Evolutionary conservation across 768 basidiomycete species (phyloP).

Genomic region (Pulveroboletus frians): DNA sequence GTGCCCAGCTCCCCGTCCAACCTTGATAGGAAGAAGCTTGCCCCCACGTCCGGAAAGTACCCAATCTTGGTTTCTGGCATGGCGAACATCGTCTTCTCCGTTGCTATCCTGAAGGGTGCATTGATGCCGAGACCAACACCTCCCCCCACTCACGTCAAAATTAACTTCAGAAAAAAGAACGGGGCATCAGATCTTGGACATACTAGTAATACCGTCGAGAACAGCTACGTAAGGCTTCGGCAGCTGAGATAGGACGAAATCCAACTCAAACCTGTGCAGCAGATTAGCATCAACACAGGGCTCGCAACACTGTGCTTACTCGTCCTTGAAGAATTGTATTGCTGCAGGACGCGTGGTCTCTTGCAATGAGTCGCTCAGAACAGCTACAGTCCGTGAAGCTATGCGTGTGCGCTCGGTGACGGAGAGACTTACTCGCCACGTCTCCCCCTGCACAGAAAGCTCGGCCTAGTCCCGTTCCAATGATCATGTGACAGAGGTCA

Average conservation of each 20-base stretch:
- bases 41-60: conserved; percentile 90
- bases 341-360: conserved; percentile 54
- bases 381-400: conserved; percentile 37
- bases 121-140: conserved; percentile 84
- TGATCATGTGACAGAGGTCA: conserved; percentile 64
- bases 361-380: conserved; percentile 47
- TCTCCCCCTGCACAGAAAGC: conserved; percentile 97
- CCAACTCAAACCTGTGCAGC: conserved; percentile 65
- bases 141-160: conserved; percentile 71
- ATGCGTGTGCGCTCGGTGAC: neutral
- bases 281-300: conserved; percentile 8
- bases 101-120: conserved; percentile 89
- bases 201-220: conserved; percentile 89
- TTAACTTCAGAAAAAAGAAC: conserved; percentile 3
- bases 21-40: conserved; percentile 81
- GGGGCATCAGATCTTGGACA: conserved; percentile 26
- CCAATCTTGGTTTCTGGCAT: conserved; percentile 98
- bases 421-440: conserved; percentile 63
- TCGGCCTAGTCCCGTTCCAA: conserved; percentile 64
- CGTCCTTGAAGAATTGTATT: conserved; percentile 85
- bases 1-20: conserved; percentile 90
- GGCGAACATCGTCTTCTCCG: conserved; percentile 84
- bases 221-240: conserved; percentile 88
- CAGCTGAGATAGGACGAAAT: conserved; percentile 63
- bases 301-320: conserved; percentile 48